phyloP scores from a whole-genome alignment of 495 filamentous ascomycete species.

The Neurospora africana region DNA sequence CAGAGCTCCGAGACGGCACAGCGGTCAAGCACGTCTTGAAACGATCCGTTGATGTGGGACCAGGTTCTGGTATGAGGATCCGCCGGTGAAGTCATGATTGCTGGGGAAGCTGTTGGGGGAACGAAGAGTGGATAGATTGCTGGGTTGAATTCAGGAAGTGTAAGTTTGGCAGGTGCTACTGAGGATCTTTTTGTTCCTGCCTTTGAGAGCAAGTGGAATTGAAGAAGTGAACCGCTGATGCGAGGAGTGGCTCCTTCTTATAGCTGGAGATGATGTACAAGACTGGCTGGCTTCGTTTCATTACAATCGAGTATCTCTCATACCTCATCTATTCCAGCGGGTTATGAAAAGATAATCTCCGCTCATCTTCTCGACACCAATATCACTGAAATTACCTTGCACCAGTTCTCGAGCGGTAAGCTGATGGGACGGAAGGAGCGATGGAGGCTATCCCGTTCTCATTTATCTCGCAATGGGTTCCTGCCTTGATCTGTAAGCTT shows the following conservation, averaged over 20 bases:
- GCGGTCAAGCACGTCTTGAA: constrained; percentile 39
- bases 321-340: neutral
- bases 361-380: neutral
- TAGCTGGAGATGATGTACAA: neutral
- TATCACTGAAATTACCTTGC: neutral
- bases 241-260: neutral
- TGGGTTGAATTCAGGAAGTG: neutral
- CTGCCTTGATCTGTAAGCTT: neutral
- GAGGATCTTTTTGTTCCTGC: neutral
- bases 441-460: neutral
- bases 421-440: neutral
- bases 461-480: neutral
- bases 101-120: neutral
- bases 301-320: neutral
- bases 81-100: constrained; percentile 31
- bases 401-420: neutral
- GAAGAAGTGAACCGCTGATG: neutral
- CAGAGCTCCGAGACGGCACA: constrained; percentile 50
- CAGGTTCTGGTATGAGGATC: constrained; percentile 33
- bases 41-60: constrained; percentile 48
- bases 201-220: neutral
- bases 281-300: no score
- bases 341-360: neutral
- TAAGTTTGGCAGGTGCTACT: neutral
- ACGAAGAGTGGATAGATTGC: neutral